Conservation (phyloP, 2,329 filamentous ascomycete species). For the Colletotrichum lupini region DNA sequence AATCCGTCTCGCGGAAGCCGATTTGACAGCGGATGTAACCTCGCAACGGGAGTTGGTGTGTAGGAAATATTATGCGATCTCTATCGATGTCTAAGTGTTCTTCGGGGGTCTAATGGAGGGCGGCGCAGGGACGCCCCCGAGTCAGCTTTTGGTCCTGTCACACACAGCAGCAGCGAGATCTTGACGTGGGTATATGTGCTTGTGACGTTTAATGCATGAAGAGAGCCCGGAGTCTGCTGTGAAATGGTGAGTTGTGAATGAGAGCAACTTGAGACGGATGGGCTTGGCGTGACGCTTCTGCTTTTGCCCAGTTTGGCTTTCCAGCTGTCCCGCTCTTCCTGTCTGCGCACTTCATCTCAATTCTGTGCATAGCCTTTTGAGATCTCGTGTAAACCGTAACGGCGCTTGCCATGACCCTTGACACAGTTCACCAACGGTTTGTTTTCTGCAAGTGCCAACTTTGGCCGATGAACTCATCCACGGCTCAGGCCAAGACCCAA, state of each 20-base stretch:
- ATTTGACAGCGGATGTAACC: slow-evolving; percentile 14
- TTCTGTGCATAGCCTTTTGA: slow-evolving; percentile 2
- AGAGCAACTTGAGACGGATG: slow-evolving; percentile 16
- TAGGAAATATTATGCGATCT: slow-evolving; percentile 21
- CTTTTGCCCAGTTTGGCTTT: slow-evolving; percentile 13
- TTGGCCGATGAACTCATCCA: slow-evolving; percentile 9
- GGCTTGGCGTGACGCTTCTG: slow-evolving; percentile 9
- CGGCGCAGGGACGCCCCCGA: background rate
- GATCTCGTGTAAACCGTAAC: background rate
- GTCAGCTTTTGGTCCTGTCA: background rate
- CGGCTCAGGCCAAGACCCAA: slow-evolving; percentile 8
- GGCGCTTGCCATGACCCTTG: background rate
- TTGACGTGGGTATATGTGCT: background rate
- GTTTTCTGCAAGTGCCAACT: slow-evolving; percentile 25
- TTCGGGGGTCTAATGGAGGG: slow-evolving; percentile 7
- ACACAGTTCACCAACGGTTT: background rate
- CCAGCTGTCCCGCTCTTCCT: slow-evolving; percentile 22
- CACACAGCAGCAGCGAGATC: background rate
- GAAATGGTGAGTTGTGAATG: background rate
- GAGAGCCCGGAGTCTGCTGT: background rate
- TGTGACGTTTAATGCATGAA: slow-evolving; percentile 2
- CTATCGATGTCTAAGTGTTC: background rate
- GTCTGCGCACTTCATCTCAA: slow-evolving; percentile 10
- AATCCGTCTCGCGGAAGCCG: background rate
- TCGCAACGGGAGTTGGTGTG: background rate